A percentile compares a stretch with the other conserved stretches of the same genome.
Evolutionary conservation across 768 basidiomycete species (phyloP).

Genomic region (Pulveroboletus sp.): DNA sequence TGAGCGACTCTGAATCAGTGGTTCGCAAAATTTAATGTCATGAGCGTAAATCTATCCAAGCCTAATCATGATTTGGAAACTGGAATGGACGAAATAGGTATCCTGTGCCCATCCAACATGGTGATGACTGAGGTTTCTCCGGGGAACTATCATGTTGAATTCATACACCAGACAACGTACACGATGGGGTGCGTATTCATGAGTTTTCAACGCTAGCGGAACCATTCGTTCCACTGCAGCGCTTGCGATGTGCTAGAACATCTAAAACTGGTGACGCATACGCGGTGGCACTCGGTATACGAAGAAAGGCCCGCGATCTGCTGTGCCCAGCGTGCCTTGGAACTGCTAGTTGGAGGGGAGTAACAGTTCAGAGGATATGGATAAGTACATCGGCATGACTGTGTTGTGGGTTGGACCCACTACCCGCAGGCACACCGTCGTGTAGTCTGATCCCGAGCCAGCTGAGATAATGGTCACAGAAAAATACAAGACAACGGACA

Average conservation of each 20-base stretch:
- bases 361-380: constrained; percentile 68
- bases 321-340: constrained; percentile 73
- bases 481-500: constrained; percentile 70
- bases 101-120: constrained; percentile 71
- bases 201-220: constrained; percentile 64
- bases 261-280: constrained; percentile 56
- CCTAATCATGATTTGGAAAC: constrained; percentile 64
- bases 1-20: no score
- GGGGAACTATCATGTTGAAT: not conserved
- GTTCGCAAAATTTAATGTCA: no score
- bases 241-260: constrained; percentile 69
- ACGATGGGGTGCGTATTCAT: constrained; percentile 65
- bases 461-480: constrained; percentile 36
- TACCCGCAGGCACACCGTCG: no score
- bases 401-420: constrained; percentile 69
- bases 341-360: constrained; percentile 71
- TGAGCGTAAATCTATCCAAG: constrained; percentile 61
- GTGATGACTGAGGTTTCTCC: constrained; percentile 34
- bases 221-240: constrained; percentile 57
- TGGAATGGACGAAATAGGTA: constrained; percentile 81
- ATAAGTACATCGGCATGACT: constrained; percentile 88
- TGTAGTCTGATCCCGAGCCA: not conserved
- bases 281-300: constrained; percentile 84
- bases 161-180: constrained; percentile 50
- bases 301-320: constrained; percentile 66